phyloP scores from a whole-genome alignment of 495 filamentous ascomycete species.

The Lophium mytilinum region DNA sequence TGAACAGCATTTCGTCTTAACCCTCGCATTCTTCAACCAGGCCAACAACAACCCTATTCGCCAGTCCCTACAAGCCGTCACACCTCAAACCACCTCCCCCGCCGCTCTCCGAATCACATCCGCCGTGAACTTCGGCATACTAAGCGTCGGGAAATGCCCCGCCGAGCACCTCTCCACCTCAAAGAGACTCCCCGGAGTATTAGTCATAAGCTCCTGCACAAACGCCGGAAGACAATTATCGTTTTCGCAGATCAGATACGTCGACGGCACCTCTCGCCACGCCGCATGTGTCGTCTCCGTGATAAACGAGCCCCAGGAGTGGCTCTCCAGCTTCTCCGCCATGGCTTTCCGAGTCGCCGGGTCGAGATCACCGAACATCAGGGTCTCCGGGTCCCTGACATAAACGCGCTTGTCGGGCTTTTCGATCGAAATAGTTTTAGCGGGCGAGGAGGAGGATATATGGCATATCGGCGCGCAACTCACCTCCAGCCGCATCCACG shows the following conservation, averaged over 20 bases:
- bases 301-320: conserved; percentile 2
- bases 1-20: too few species aligned
- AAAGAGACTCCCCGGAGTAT: conserved; percentile 1
- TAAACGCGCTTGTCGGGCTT: too few species aligned
- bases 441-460: not conserved
- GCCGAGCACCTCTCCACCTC: conserved; percentile 12
- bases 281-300: conserved; percentile 1
- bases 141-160: conserved; percentile 20
- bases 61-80: too few species aligned
- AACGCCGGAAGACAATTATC: conserved; percentile 13
- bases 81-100: not conserved
- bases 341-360: not conserved
- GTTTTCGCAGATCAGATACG: conserved; percentile 16
- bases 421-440: too few species aligned
- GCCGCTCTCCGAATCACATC: not conserved
- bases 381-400: too few species aligned
- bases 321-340: not conserved
- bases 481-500: conserved; percentile 17
- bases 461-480: not conserved
- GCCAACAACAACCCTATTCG: too few species aligned
- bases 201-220: conserved; percentile 13
- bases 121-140: conserved; percentile 7
- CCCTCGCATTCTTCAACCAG: too few species aligned
- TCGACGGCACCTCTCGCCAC: conserved; percentile 12
- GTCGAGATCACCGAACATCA: conserved; percentile 2